Evolutionary conservation across 768 basidiomycete genomes (phyloP).

Genomic region (Russula compacta): DNA sequence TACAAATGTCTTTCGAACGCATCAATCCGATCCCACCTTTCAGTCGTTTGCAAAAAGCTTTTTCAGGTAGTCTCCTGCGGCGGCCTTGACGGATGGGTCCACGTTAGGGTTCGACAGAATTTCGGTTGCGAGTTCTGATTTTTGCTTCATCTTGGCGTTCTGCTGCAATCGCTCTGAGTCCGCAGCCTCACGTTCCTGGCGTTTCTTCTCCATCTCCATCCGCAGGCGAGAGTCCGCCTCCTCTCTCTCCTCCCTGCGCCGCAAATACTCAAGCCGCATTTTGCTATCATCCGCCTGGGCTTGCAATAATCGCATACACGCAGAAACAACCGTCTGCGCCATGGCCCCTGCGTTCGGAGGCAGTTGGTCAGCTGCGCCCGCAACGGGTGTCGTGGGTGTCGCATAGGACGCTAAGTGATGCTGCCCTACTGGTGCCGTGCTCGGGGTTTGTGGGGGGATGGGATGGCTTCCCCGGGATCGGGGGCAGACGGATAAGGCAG

Average conservation of each 20-base stretch:
- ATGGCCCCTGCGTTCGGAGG: constrained; percentile 39
- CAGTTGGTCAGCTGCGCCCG: constrained; percentile 30
- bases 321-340: constrained; percentile 47
- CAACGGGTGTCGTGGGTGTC: constrained; percentile 9
- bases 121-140: constrained; percentile 59
- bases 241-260: constrained; percentile 61
- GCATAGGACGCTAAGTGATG: constrained; percentile 8
- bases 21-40: neutral
- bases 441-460: constrained; percentile 20
- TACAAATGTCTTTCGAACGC: neutral
- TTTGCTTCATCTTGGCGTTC: constrained; percentile 46
- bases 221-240: constrained; percentile 45
- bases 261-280: constrained; percentile 60
- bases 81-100: constrained; percentile 53
- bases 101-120: constrained; percentile 48
- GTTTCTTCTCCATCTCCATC: constrained; percentile 43
- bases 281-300: constrained; percentile 62
- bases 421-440: constrained; percentile 12
- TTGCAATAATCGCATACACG: constrained; percentile 52
- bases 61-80: constrained; percentile 65
- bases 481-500: constrained; percentile 8
- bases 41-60: constrained; percentile 45
- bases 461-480: constrained; percentile 17
- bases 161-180: constrained; percentile 48
- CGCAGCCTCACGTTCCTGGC: constrained; percentile 46